Percentiles rank a stretch among this genome's conserved stretches.
phyloP scores from a whole-genome alignment of 2,329 filamentous ascomycete species.

The Fusarium newnesense region DNA sequence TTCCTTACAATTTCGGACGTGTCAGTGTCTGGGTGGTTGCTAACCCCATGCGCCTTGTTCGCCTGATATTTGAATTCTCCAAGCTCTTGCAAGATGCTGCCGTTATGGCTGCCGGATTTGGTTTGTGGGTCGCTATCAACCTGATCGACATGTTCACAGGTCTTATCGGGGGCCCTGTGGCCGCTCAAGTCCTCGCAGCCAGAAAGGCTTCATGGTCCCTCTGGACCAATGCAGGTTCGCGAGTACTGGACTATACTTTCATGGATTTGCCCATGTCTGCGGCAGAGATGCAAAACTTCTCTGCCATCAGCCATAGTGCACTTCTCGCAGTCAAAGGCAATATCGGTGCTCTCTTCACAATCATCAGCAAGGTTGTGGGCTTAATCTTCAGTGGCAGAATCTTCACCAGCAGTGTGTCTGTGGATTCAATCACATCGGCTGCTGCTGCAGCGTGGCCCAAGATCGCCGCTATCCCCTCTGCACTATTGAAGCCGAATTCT shows the following conservation, averaged over 20 bases:
- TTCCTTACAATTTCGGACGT: constrained; percentile 93
- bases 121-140: constrained; percentile 57
- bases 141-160: constrained; percentile 52
- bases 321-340: constrained; percentile 69
- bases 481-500: constrained; percentile 59
- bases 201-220: constrained; percentile 56
- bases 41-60: constrained; percentile 81
- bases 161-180: constrained; percentile 47
- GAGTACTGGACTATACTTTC: constrained; percentile 62
- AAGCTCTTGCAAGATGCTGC: constrained; percentile 81
- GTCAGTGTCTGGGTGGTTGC: constrained; percentile 82
- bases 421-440: constrained; percentile 17
- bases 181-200: constrained; percentile 45
- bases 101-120: constrained; percentile 71
- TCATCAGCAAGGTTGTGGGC: constrained; percentile 51
- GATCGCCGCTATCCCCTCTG: constrained; percentile 27
- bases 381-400: constrained; percentile 60
- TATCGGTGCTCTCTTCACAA: constrained; percentile 54
- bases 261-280: constrained; percentile 63
- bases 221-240: constrained; percentile 55
- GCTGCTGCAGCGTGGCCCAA: constrained; percentile 29
- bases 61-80: constrained; percentile 76
- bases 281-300: constrained; percentile 79
- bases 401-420: constrained; percentile 23
- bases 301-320: constrained; percentile 78